Base-by-base conservation (phyloP, 202 grass and related monocot genomes). In the Zizania palustris region DNA sequence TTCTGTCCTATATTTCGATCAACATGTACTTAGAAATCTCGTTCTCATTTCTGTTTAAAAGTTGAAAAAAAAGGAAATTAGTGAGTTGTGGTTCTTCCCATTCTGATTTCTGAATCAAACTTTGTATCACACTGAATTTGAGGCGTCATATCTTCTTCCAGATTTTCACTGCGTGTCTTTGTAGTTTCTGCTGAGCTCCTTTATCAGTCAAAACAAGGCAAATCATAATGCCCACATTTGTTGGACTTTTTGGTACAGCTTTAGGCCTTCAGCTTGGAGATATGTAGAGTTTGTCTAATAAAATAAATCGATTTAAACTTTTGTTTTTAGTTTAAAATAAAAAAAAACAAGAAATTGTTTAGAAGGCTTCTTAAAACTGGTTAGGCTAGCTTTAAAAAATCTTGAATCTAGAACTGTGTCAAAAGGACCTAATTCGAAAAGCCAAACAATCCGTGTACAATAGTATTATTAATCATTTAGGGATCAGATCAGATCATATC, bases 121-220 rank as follows among this genome's bases (percentile, higher is more conserved):
- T 21, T 6, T 60, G 0, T 41, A 39, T 10, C 28, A 34, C 2
- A 43, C 7, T 58, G 50, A 67, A 46, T 67, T 43, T 14, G 5
- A 67, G 15, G 15, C 3, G 40, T 21, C 33, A 18, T 69, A 19
- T 35, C 35, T 58, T 3, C 20, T 33, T 44, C 14, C 11, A 34
- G 5, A 33, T 16, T 45, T 44, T 69, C 21, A 69, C 45, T 45
- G 22, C 41, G 16, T 62, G 60, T 7, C 34, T 37, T 21, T 22
- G 64, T 1, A 60, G 50, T 55, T 55, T 55, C 16, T 55, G n/a
- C 2, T 20, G n/a, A 55, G n/a, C n/a, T n/a, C n/a, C n/a, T 45
- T 60, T 87, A 58, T 58, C 42, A 72, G 79, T 87, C 74, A 87
- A 76, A 59, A 67, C 9, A 57, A 13, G 72, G 37, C 6, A 48